Base-by-base conservation (phyloP, 2,329 filamentous ascomycete genomes). In the Corynespora cassiicola region DNA sequence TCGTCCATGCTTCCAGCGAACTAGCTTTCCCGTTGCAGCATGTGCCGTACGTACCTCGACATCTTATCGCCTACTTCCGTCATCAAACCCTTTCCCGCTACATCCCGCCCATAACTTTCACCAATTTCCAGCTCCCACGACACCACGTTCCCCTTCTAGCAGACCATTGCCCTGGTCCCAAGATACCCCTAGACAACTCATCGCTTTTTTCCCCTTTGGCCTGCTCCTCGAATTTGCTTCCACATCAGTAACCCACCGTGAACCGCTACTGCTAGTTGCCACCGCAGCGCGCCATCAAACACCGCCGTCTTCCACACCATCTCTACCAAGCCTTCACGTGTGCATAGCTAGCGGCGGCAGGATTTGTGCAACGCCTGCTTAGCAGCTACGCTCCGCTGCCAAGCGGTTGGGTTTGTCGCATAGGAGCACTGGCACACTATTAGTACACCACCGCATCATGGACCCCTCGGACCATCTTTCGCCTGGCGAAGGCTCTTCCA, bases 381-480 rank as follows among this genome's bases (percentile, higher is more conserved):
- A 19, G 25, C n/a, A 15, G 18, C 20, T n/a, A 16, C 21, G 3
- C 21, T 29, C 24, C 11, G 9, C 14, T 11, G n/a, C 6, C 25
- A 1, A 30, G 31, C 34, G 15, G 19, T 36, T 35, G 25, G 19
- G 25, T 25, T 35, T 34, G 23, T 28, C 31, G 35, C 35, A 17
- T 24, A 37, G 20, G 20, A 10, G 18, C 11, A n/a, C 22, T 24
- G 26, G 16, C 26, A 31, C 18, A 18, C 22, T 12, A 9, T 34
- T 30, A 21, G 19, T 11, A 5, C 19, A 25, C 6, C 22, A 50
- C 48, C 52, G 34, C 47, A 54, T n/a, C 15, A 64, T 64, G 60
- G 47, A 56, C 27, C 42, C 56, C 47, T 55, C 45, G 19, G 35
- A 40, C 39, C 53, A 58, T 28, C 41, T 46, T 17, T 36, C 31